Evolutionary conservation across 208 protist genomes (phyloP).

Genomic region (Leishmania gerbilli): DNA sequence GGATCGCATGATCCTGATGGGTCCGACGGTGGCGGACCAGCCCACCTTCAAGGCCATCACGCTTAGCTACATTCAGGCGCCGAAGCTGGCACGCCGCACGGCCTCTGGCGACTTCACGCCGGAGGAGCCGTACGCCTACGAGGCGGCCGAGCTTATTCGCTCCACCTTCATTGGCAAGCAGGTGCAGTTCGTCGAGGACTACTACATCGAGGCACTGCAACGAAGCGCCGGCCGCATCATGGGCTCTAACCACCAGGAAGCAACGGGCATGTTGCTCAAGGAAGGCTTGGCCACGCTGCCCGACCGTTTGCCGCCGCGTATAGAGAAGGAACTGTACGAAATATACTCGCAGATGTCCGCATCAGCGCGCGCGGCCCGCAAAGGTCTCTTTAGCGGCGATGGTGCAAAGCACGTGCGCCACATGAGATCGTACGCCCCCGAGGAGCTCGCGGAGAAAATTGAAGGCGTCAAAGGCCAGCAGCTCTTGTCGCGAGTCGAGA

Average conservation of each 20-base stretch:
- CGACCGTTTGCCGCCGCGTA: conserved; percentile 52
- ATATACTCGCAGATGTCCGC: conserved; percentile 58
- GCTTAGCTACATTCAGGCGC: conserved; percentile 87
- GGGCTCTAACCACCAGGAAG: conserved; percentile 51
- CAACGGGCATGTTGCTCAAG: conserved; percentile 66
- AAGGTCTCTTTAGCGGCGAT: conserved; percentile 73
- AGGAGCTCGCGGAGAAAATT: conserved; percentile 49
- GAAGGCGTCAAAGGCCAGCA: conserved; percentile 56
- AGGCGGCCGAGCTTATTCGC: conserved; percentile 86
- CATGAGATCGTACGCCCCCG: conserved; percentile 46
- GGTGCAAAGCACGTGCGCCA: conserved; percentile 61
- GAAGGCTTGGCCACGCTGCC: conserved; percentile 73
- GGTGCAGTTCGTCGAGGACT: conserved; percentile 87
- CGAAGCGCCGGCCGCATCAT: conserved; percentile 71
- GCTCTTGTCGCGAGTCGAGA: conserved; percentile 76
- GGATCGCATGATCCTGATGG: conserved; percentile 83
- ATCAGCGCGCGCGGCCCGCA: conserved; percentile 50
- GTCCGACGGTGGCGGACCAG: conserved; percentile 51
- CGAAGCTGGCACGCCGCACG: conserved; percentile 62
- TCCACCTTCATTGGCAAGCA: conserved; percentile 84
- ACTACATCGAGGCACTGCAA: conserved; percentile 82
- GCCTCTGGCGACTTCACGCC: conserved; percentile 60
- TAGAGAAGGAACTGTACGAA: conserved; percentile 74
- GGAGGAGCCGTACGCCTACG: conserved; percentile 89
- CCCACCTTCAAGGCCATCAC: conserved; percentile 76